Evolutionary conservation across 768 basidiomycete species (phyloP).

Genomic region (Boletus subcaerulescens): DNA sequence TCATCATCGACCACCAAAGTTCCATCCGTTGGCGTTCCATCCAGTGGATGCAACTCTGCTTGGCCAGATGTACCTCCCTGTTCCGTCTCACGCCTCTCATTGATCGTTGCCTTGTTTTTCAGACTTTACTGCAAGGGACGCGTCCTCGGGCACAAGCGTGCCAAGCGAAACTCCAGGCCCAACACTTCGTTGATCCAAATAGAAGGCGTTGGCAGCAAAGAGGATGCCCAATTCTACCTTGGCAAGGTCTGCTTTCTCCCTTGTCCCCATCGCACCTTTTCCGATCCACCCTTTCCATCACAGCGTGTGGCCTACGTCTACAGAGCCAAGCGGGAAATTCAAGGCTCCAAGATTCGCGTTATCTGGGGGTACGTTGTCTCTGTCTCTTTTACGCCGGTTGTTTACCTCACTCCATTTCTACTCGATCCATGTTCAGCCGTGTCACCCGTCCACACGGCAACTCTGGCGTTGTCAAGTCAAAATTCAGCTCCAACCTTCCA

Average conservation of each 20-base stretch:
- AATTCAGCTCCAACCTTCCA: slow-evolving; percentile 94
- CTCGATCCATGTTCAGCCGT: slow-evolving; percentile 48
- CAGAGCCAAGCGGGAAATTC: slow-evolving; percentile 91
- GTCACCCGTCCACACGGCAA: slow-evolving; percentile 92
- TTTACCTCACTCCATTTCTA: not conserved
- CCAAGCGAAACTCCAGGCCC: slow-evolving; percentile 93
- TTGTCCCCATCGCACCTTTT: not conserved
- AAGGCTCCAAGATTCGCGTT: slow-evolving; percentile 93
- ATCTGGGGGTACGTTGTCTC: slow-evolving; percentile 88
- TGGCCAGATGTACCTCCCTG: slow-evolving; percentile 10
- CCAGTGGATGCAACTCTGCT: slow-evolving; percentile 16
- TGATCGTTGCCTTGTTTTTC: slow-evolving; percentile 4
- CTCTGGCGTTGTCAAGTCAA: slow-evolving; percentile 94
- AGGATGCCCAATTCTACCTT: slow-evolving; percentile 97
- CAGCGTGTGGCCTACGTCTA: slow-evolving; percentile 98
- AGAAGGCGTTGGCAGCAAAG: slow-evolving; percentile 90
- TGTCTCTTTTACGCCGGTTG: not conserved
- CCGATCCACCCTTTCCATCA: not conserved
- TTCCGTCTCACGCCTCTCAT: not conserved
- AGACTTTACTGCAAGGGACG: slow-evolving; percentile 97
- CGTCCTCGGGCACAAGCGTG: slow-evolving; percentile 97
- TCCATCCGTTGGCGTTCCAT: not conserved
- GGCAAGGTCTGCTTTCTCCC: slow-evolving; percentile 73
- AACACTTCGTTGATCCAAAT: slow-evolving; percentile 97
- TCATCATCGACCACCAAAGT: not conserved